These are phyloP conservation scores for Eutrema yunnanense DNA, from an alignment of 345 rosid genomes.

Conservation along the genomic window DNA sequence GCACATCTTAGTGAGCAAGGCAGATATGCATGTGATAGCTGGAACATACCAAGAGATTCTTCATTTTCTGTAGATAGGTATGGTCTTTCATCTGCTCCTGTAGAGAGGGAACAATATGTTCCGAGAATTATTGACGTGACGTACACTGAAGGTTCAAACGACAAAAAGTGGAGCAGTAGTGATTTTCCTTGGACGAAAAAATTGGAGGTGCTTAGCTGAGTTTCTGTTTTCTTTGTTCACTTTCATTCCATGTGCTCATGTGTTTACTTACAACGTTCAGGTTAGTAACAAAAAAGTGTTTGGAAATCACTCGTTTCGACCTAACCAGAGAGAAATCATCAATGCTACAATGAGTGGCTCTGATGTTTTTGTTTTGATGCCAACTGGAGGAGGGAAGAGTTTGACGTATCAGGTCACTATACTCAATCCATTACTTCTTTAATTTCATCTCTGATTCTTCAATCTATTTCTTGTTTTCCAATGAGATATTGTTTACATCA, in stretches of 20 bases:
- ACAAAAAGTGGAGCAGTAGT: slow-evolving; percentile 67
- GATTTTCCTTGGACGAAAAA: slow-evolving; percentile 80
- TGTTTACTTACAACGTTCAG: slow-evolving; percentile 42
- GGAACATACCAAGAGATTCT: slow-evolving; percentile 53
- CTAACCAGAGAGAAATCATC: slow-evolving; percentile 90
- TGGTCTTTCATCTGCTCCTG: slow-evolving; percentile 47
- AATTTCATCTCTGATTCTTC: slow-evolving; percentile 9
- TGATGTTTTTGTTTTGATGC: slow-evolving; percentile 98
- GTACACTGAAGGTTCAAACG: slow-evolving; percentile 90
- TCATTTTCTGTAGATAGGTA: slow-evolving; percentile 55
- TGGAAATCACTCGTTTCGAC: slow-evolving; percentile 96
- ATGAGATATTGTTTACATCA: slow-evolving; percentile 3
- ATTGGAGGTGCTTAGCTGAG: slow-evolving; percentile 57
- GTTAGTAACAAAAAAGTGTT: slow-evolving; percentile 85
- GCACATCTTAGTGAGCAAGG: slow-evolving; percentile 40
- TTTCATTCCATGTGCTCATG: slow-evolving; percentile 26
- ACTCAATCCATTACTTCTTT: background rate
- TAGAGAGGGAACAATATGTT: slow-evolving; percentile 64
- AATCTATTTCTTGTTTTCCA: background rate
- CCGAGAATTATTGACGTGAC: slow-evolving; percentile 71
- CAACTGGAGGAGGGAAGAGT: slow-evolving; percentile 99
- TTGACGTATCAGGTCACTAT: slow-evolving; percentile 79
- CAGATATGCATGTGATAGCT: slow-evolving; percentile 35
- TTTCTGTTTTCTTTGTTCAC: slow-evolving; percentile 4
- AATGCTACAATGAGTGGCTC: slow-evolving; percentile 96